Percentiles rank a stretch among this genome's conserved stretches.
Conservation (phyloP, 805 yeast genomes). For the Suhomyces faveliae region DNA sequence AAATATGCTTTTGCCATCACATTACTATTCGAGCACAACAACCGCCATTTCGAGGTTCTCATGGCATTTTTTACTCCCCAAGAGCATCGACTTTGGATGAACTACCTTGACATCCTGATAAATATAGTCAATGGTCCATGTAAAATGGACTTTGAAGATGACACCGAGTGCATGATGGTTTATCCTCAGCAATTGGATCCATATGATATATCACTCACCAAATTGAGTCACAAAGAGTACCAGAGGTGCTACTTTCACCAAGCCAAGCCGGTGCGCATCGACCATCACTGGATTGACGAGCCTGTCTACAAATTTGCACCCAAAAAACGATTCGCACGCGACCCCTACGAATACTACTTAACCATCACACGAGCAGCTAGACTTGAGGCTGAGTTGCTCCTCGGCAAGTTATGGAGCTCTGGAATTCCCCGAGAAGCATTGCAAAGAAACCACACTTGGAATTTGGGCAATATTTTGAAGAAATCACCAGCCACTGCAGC, state of each 20-base stretch:
- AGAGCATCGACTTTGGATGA: constrained; percentile 46
- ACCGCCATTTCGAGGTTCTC: constrained; percentile 45
- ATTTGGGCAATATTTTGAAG: neutral
- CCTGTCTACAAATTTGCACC: neutral
- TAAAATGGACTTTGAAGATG: constrained; percentile 15
- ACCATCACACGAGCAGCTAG: neutral
- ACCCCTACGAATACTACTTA: neutral
- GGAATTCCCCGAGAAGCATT: neutral
- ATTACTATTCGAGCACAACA: constrained; percentile 45
- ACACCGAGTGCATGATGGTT: constrained; percentile 6
- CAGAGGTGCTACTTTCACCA: constrained; percentile 7
- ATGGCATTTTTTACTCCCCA: constrained; percentile 26
- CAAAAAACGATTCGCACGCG: neutral
- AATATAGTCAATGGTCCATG: constrained; percentile 28
- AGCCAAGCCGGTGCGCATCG: neutral
- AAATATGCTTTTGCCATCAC: constrained; percentile 36
- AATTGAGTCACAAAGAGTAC: neutral
- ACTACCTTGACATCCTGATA: constrained; percentile 17
- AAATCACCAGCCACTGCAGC: neutral
- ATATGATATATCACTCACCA: constrained; percentile 15
- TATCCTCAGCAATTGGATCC: constrained; percentile 20
- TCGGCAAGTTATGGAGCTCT: neutral
- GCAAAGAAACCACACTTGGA: neutral
- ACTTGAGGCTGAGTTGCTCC: neutral
- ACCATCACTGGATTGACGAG: constrained; percentile 2